These are phyloP conservation scores for Elsinoe australis DNA, from an alignment of 2,329 filamentous ascomycete species.

Conservation along the genomic window DNA sequence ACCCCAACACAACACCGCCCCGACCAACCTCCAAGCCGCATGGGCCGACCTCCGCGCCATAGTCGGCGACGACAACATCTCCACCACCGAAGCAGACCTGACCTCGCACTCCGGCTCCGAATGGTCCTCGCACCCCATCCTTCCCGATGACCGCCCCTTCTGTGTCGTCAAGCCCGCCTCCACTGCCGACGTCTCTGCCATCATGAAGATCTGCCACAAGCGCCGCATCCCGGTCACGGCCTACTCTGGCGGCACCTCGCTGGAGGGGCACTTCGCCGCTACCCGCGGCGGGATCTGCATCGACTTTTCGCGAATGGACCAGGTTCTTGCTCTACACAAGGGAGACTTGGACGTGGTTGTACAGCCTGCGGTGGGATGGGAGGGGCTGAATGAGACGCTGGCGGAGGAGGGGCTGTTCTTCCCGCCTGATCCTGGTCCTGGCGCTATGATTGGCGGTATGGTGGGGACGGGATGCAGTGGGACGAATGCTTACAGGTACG, in stretches of 20 bases:
- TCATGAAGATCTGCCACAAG: constrained; percentile 82
- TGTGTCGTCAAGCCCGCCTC: constrained; percentile 66
- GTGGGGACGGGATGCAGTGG: constrained; percentile 69
- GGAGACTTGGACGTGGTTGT: constrained; percentile 53
- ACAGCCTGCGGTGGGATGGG: constrained; percentile 71
- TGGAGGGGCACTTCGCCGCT: constrained; percentile 82
- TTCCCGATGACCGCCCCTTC: constrained; percentile 40
- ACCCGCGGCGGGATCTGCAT: constrained; percentile 78
- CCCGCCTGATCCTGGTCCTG: constrained; percentile 82
- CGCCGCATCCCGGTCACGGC: constrained; percentile 76
- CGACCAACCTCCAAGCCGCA: constrained; percentile 54
- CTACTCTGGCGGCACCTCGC: constrained; percentile 78
- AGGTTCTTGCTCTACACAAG: constrained; percentile 68
- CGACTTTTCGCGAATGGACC: constrained; percentile 80
- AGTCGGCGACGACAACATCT: constrained; percentile 56
- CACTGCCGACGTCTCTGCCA: constrained; percentile 74
- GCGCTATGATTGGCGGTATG: constrained; percentile 88
- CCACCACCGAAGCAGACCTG: constrained; percentile 48
- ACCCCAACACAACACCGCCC: constrained; percentile 49
- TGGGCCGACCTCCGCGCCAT: constrained; percentile 57
- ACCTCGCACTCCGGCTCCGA: constrained; percentile 53
- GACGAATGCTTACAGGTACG: constrained; percentile 86
- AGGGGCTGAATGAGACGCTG: constrained; percentile 72
- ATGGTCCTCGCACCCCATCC: constrained; percentile 50
- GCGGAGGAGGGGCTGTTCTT: constrained; percentile 71